phyloP scores from a whole-genome alignment of 192 early-diverging fungal genomes.

The Lobosporangium transversale region DNA sequence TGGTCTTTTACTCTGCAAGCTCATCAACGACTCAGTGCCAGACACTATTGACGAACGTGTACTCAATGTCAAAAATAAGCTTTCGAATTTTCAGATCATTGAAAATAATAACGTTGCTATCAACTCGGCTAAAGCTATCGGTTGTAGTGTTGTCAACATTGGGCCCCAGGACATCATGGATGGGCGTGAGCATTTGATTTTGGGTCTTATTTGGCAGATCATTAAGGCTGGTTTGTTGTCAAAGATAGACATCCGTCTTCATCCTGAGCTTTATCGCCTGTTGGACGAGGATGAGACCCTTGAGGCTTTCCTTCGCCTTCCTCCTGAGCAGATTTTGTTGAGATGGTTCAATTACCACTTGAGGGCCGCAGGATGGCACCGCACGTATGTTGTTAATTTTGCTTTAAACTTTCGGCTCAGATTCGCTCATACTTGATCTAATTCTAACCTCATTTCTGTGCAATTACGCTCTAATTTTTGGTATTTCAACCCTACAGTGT shows the following conservation, averaged over 20 bases:
- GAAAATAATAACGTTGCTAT: constrained; percentile 99
- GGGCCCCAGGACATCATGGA: constrained; percentile 97
- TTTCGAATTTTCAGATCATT: constrained; percentile 95
- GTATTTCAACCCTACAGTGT: constrained; percentile 63
- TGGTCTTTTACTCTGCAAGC: constrained; percentile 94
- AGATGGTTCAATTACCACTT: constrained; percentile 99
- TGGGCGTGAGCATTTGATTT: constrained; percentile 94
- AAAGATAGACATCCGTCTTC: constrained; percentile 98
- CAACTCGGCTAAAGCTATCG: constrained; percentile 99
- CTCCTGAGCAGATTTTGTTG: constrained; percentile 95
- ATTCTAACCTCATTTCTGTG: neutral
- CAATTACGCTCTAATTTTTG: neutral
- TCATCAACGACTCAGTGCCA: constrained; percentile 97
- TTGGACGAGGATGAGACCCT: constrained; percentile 93
- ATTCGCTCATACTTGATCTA: constrained; percentile 1
- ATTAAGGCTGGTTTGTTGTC: constrained; percentile 97
- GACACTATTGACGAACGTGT: constrained; percentile 99
- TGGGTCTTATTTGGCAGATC: constrained; percentile 99
- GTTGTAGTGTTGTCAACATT: constrained; percentile 98
- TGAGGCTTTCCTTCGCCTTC: constrained; percentile 93
- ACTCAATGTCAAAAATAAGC: constrained; percentile 85
- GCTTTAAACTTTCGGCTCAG: neutral
- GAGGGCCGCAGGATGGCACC: constrained; percentile 88
- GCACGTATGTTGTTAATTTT: constrained; percentile 58
- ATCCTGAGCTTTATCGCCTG: constrained; percentile 97